These are phyloP conservation scores for Penicillium sp. DNA, from an alignment of 2,329 filamentous ascomycete genomes.

Conservation along the genomic window DNA sequence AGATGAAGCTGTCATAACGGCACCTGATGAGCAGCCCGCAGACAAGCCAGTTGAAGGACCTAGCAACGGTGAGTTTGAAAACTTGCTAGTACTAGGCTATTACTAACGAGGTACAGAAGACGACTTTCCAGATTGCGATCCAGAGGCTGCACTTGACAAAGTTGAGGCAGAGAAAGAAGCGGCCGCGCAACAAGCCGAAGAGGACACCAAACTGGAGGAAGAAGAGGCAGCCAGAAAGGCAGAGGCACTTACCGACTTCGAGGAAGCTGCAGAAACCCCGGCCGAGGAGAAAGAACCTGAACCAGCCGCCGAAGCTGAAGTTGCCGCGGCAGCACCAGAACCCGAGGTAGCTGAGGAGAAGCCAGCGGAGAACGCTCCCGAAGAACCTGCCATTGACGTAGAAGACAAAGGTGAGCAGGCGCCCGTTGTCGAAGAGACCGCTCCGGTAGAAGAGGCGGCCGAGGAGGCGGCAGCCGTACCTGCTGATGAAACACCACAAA, in stretches of 20 bases:
- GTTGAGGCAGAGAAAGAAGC: slow-evolving; percentile 42
- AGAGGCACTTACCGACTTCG: slow-evolving; percentile 18
- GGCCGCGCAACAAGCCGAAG: slow-evolving; percentile 36
- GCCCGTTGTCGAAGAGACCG: neutral
- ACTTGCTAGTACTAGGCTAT: slow-evolving; percentile 2
- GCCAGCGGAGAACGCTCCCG: neutral
- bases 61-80: slow-evolving; percentile 31
- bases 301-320: neutral
- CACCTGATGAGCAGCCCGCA: neutral
- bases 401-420: neutral
- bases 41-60: slow-evolving; percentile 19
- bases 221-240: slow-evolving; percentile 23
- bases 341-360: slow-evolving; percentile 8
- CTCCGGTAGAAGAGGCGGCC: neutral
- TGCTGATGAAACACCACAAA: neutral
- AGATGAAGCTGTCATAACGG: neutral
- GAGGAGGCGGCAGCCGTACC: slow-evolving; percentile 1
- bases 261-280: neutral
- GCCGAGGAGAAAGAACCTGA: slow-evolving; percentile 13
- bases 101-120: slow-evolving; percentile 33
- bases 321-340: slow-evolving; percentile 10
- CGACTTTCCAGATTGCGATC: slow-evolving; percentile 41
- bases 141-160: slow-evolving; percentile 34
- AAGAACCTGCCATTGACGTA: neutral
- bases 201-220: slow-evolving; percentile 37